These are phyloP conservation scores for Ophiocordyceps camponoti-saundersi DNA, from an alignment of 2,329 filamentous ascomycete genomes.

Conservation along the genomic window DNA sequence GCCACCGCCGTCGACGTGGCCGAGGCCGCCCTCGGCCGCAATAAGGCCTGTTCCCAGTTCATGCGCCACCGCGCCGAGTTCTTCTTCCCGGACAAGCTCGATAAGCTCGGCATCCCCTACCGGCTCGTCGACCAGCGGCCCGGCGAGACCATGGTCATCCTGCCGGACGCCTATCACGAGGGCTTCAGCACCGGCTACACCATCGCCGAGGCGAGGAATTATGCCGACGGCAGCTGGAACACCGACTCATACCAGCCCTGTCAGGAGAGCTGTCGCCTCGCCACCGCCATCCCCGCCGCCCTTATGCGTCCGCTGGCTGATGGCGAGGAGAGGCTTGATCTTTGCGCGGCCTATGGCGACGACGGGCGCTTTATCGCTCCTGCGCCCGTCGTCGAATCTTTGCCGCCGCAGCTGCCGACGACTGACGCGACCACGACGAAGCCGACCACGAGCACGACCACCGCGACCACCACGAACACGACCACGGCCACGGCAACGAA, in stretches of 20 bases:
- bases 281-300: conserved; percentile 18
- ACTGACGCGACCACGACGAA: too few relatives aligned
- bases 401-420: too few relatives aligned
- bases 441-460: too few relatives aligned
- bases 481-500: too few relatives aligned
- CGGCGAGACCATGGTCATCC: conserved; percentile 21
- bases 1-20: conserved; percentile 17
- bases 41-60: conserved; percentile 18
- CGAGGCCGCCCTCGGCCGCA: conserved; percentile 16
- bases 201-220: conserved; percentile 22
- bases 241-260: conserved; percentile 18
- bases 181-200: conserved; percentile 24
- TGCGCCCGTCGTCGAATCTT: neutral
- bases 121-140: conserved; percentile 20
- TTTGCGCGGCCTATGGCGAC: conserved; percentile 13
- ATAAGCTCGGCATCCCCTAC: conserved; percentile 19
- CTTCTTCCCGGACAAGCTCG: conserved; percentile 21
- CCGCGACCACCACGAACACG: too few relatives aligned
- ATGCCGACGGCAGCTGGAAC: conserved; percentile 18
- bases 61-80: conserved; percentile 24
- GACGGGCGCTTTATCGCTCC: conserved; percentile 1
- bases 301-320: conserved; percentile 14
- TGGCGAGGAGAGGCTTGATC: conserved; percentile 15
- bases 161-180: conserved; percentile 22
- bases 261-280: conserved; percentile 13